phyloP scores from a whole-genome alignment of 139 green algal species.

The Picochlorum sp. region DNA sequence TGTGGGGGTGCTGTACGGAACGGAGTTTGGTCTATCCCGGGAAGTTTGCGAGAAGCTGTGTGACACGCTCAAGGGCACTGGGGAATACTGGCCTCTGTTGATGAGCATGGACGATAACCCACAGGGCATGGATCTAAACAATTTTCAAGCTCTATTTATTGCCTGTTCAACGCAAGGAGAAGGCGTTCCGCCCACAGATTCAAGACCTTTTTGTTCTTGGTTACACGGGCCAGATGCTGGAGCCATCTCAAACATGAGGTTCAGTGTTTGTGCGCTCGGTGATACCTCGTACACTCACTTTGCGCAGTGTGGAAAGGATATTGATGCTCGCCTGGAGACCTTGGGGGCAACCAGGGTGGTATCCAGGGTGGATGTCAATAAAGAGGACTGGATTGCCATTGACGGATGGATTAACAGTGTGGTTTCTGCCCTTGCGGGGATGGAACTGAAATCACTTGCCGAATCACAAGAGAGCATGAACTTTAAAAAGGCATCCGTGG shows the following conservation, averaged over 20 bases:
- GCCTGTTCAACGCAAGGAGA: conserved; percentile 86
- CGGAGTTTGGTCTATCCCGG: conserved; percentile 79
- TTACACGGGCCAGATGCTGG: conserved; percentile 42
- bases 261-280: conserved; percentile 70
- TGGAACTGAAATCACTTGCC: conserved; percentile 35
- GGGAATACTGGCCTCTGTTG: conserved; percentile 49
- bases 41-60: conserved; percentile 74
- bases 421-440: conserved; percentile 27
- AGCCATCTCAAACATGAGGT: conserved; percentile 30
- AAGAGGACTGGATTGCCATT: conserved; percentile 70
- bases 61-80: conserved; percentile 23
- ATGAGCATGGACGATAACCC: conserved; percentile 70
- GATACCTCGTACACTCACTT: conserved; percentile 83
- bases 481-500: conserved; percentile 4
- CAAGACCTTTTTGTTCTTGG: conserved; percentile 78
- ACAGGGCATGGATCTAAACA: conserved; percentile 36
- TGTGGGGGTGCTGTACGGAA: conserved; percentile 73
- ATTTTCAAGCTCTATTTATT: conserved; percentile 55
- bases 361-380: conserved; percentile 56
- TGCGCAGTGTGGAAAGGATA: conserved; percentile 64
- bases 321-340: conserved; percentile 55
- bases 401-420: conserved; percentile 57
- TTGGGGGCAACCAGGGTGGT: conserved; percentile 36
- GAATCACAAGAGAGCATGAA: conserved; percentile 30
- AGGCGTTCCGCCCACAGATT: conserved; percentile 74